Conservation (phyloP, 2,329 filamentous ascomycete species). For the Bipolaris victoriae region DNA sequence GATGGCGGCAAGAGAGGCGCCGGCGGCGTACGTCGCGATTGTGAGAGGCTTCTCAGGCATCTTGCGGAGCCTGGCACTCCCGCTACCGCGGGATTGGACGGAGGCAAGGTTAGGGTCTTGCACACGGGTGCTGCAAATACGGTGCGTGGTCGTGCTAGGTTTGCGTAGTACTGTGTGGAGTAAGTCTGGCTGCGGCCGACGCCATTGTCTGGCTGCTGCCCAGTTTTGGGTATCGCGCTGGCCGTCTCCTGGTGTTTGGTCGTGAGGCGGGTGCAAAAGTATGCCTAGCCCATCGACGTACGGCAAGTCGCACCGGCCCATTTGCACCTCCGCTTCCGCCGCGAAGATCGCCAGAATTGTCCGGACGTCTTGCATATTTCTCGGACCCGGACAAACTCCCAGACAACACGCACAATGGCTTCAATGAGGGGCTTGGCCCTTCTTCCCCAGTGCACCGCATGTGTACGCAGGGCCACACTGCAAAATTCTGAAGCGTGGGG, state of each 20-base stretch:
- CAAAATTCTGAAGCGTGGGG: conserved; percentile 37
- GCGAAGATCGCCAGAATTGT: conserved; percentile 38
- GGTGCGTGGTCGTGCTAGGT: conserved; percentile 18
- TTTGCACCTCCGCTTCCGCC: conserved; percentile 26
- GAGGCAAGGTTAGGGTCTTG: conserved; percentile 23
- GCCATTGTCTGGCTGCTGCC: conserved; percentile 41
- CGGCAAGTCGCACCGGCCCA: conserved; percentile 28
- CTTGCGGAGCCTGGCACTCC: conserved; percentile 35
- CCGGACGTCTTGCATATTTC: conserved; percentile 23
- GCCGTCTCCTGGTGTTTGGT: conserved; percentile 38
- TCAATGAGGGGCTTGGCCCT: conserved; percentile 39
- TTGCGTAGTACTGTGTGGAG: conserved; percentile 4
- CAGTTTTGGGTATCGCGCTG: conserved; percentile 25
- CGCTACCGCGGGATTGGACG: conserved; percentile 32
- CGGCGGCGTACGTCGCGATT: conserved; percentile 90
- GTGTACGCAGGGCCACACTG: conserved; percentile 43
- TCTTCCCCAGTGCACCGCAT: conserved; percentile 50
- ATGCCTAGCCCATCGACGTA: conserved; percentile 23
- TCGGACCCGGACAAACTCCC: conserved; percentile 11
- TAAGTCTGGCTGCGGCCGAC: conserved; percentile 12
- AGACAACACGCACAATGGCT: conserved; percentile 40
- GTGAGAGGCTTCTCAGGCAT: conserved; percentile 86
- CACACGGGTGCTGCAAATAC: conserved; percentile 16
- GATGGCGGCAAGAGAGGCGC: conserved; percentile 91
- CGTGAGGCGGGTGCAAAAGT: conserved; percentile 24